A percentile compares a stretch with the other conserved stretches of the same genome.
Evolutionary conservation across 345 rosid genomes (phyloP).

Genomic region (Arabidopsis suecica): DNA sequence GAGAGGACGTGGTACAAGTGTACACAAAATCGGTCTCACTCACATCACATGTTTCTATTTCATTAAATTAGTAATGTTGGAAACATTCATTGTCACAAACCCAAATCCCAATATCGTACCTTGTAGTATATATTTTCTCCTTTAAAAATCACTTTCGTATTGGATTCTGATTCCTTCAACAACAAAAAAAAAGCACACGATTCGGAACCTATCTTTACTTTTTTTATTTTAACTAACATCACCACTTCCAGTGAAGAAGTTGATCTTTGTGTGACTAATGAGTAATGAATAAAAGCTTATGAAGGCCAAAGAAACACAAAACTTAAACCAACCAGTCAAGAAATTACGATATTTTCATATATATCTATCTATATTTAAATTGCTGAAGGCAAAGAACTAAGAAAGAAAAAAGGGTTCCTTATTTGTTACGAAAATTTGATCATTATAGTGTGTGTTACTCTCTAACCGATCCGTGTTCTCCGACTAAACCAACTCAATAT

Average conservation of each 20-base stretch:
- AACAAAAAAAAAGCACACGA: neutral
- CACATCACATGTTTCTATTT: conserved; percentile 38
- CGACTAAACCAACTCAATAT: conserved; percentile 20
- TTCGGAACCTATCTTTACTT: neutral
- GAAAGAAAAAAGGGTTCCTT: conserved; percentile 3
- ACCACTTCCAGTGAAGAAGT: neutral
- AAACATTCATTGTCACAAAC: conserved; percentile 28
- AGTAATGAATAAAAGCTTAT: neutral
- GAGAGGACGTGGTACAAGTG: conserved; percentile 42
- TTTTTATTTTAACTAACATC: neutral
- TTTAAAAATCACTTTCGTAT: conserved; percentile 13
- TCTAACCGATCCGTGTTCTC: conserved; percentile 18
- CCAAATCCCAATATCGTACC: conserved; percentile 15
- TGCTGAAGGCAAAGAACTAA: conserved; percentile 14
- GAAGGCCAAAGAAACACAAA: conserved; percentile 22
- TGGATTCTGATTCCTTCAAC: conserved; percentile 28
- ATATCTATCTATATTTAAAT: conserved; percentile 34
- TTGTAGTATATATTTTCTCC: neutral
- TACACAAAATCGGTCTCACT: conserved; percentile 31
- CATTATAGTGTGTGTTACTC: conserved; percentile 39
- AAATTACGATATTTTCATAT: conserved; percentile 14
- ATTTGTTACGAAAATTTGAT: conserved; percentile 42
- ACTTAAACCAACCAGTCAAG: conserved; percentile 1
- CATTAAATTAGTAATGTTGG: conserved; percentile 18
- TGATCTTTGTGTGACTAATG: neutral